Base-by-base conservation (phyloP, 305 asterid genomes). In the Solanum hybrid region DNA sequence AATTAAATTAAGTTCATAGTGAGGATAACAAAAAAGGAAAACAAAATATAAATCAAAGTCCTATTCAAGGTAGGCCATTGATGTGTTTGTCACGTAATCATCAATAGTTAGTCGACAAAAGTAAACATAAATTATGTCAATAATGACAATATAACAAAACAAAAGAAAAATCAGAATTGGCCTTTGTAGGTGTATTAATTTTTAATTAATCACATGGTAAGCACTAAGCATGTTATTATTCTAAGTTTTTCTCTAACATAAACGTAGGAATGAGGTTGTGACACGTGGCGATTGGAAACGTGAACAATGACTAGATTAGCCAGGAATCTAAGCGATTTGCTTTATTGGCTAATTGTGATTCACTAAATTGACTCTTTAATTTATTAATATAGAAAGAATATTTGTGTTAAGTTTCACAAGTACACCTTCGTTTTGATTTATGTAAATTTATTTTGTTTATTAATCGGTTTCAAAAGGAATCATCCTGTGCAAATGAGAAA, bases 271-370 rank as follows among this genome's bases (percentile, higher is more conserved):
- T 79, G 22, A 14, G 26, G 40, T 24, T 14, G n/a, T 20, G 88
- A 40, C 91, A 83, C 29, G 64, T 37, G 67, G n/a, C 3, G 3
- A 16, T 18, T 5, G 6, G 11, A 6, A n/a, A 36, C 57, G 57
- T 36, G 33, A 79, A 12, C 11, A 79, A n/a, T 89, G 90, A 91
- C n/a, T 64, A 57, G 18, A 4, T 33, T 31, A 61, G 36, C 33
- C 24, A 46, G 24, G 42, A 87, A 86, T 80, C 77, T 61, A 39
- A 33, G 84, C 40, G 40, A 57, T 46, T 36, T 28, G 36, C 34
- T 37, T 88, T 57, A 89, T 69, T 91, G 86, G 88, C 11, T 39
- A 81, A 81, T 81, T 81, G 86, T 81, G 69, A 81, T 81, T 39
- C 69, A 81, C 29, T 40, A 40, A 37, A 39, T 39, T 26, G 69